Percentiles rank a stretch among this genome's conserved stretches.
Evolutionary conservation across 2,329 filamentous ascomycete species (phyloP).

Genomic region (Trichoderma semiorbis): DNA sequence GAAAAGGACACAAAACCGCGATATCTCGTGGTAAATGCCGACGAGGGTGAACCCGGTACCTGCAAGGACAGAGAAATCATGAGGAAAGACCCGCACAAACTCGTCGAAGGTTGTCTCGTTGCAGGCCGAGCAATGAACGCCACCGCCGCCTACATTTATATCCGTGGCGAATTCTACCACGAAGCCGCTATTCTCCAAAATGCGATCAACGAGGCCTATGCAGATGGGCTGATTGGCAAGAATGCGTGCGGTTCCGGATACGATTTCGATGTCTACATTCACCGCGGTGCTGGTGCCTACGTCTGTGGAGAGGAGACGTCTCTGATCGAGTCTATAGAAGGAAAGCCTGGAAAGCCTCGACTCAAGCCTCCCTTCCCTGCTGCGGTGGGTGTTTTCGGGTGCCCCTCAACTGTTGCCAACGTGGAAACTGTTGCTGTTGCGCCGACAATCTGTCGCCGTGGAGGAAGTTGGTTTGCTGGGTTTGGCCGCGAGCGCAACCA

Average conservation of each 20-base stretch:
- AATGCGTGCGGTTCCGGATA: slow-evolving; percentile 96
- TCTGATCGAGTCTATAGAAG: slow-evolving; percentile 95
- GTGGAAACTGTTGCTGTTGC: slow-evolving; percentile 96
- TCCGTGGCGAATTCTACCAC: slow-evolving; percentile 95
- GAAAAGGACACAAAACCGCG: slow-evolving; percentile 95
- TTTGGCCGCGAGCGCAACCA: slow-evolving; percentile 96
- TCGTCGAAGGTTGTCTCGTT: slow-evolving; percentile 93
- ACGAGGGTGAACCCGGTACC: slow-evolving; percentile 97
- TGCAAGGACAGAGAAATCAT: slow-evolving; percentile 99
- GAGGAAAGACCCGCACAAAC: slow-evolving; percentile 99
- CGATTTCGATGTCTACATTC: slow-evolving; percentile 95
- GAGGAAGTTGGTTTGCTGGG: slow-evolving; percentile 84
- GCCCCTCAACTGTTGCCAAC: slow-evolving; percentile 95
- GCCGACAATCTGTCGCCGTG: slow-evolving; percentile 91
- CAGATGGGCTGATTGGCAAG: slow-evolving; percentile 92
- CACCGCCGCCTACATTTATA: slow-evolving; percentile 98
- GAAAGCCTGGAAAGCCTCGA: slow-evolving; percentile 97
- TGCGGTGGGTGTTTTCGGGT: slow-evolving; percentile 94
- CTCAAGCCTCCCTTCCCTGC: slow-evolving; percentile 98
- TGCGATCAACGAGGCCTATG: slow-evolving; percentile 97
- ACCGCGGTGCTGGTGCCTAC: slow-evolving; percentile 96
- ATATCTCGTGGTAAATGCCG: slow-evolving; percentile 96
- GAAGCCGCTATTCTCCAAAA: slow-evolving; percentile 91
- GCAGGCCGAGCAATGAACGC: slow-evolving; percentile 98
- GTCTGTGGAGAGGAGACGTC: slow-evolving; percentile 98